Evolutionary conservation across 2,329 filamentous ascomycete species (phyloP).

Genomic region (Fusarium papillatum): DNA sequence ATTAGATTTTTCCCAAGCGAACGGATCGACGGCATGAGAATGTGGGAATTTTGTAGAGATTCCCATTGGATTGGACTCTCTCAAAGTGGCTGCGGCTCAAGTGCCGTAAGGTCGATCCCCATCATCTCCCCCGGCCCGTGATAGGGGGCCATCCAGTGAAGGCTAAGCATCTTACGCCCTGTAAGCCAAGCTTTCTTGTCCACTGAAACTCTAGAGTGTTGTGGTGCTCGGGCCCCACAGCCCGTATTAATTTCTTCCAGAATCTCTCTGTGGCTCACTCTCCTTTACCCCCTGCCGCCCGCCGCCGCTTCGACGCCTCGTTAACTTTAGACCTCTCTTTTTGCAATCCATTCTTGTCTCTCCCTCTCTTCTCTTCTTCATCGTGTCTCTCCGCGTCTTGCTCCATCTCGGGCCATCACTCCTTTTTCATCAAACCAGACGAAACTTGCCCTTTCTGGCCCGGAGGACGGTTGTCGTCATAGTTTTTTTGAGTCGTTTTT

Average conservation of each 20-base stretch:
- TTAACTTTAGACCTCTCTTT: conserved; percentile 25
- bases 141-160: conserved; percentile 4
- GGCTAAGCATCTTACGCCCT: conserved; percentile 13
- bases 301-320: conserved; percentile 13
- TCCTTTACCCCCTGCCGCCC: conserved; percentile 29
- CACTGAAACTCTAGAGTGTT: conserved; percentile 5
- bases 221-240: not conserved
- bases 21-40: conserved; percentile 3
- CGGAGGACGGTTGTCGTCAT: conserved; percentile 22
- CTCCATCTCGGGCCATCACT: not conserved
- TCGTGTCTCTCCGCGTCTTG: not conserved
- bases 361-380: not conserved
- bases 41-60: not conserved
- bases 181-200: conserved; percentile 25
- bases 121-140: conserved; percentile 12
- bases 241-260: conserved; percentile 24
- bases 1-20: conserved; percentile 10
- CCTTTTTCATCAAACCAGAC: not conserved
- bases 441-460: conserved; percentile 3
- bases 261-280: conserved; percentile 20
- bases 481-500: not conserved
- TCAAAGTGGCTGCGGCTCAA: not conserved
- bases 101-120: conserved; percentile 5
- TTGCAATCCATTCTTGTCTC: conserved; percentile 10
- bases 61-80: conserved; percentile 17